phyloP scores from a whole-genome alignment of 495 filamentous ascomycete genomes.

The Aspergillus bertholletiae region DNA sequence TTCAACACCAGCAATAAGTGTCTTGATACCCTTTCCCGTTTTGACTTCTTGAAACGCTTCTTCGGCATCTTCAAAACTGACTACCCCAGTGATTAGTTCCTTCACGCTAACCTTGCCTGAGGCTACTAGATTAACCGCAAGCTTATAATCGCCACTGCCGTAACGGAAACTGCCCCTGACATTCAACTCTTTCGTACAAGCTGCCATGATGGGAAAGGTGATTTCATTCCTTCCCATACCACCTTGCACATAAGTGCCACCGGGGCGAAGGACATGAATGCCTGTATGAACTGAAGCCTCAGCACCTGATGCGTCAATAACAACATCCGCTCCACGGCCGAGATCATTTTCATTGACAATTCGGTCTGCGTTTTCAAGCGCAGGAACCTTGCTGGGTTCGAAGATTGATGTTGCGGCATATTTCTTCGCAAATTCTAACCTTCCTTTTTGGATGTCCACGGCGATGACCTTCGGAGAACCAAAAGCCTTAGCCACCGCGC shows the following conservation, averaged over 20 bases:
- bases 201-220: conserved; percentile 52
- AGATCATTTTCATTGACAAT: conserved; percentile 43
- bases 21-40: conserved; percentile 48
- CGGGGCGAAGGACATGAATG: conserved; percentile 47
- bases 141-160: conserved; percentile 52
- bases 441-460: conserved; percentile 50
- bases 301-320: conserved; percentile 55
- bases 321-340: conserved; percentile 50
- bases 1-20: conserved; percentile 39
- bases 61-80: conserved; percentile 52
- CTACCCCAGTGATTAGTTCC: conserved; percentile 47
- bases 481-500: conserved; percentile 49
- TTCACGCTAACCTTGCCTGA: conserved; percentile 50
- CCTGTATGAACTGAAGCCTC: conserved; percentile 52
- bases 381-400: conserved; percentile 31
- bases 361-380: conserved; percentile 36
- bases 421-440: conserved; percentile 50
- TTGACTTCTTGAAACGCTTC: conserved; percentile 47
- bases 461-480: conserved; percentile 51
- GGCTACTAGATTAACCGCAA: conserved; percentile 49
- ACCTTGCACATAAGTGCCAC: conserved; percentile 58
- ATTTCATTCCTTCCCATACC: conserved; percentile 58
- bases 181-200: conserved; percentile 51
- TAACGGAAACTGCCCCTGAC: conserved; percentile 54
- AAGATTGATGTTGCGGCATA: conserved; percentile 45